Evolutionary conservation across 192 early-diverging fungal genomes (phyloP), one percentile per base, ranked within the genome.

Genomic region (Coemansia sp.): DNA sequence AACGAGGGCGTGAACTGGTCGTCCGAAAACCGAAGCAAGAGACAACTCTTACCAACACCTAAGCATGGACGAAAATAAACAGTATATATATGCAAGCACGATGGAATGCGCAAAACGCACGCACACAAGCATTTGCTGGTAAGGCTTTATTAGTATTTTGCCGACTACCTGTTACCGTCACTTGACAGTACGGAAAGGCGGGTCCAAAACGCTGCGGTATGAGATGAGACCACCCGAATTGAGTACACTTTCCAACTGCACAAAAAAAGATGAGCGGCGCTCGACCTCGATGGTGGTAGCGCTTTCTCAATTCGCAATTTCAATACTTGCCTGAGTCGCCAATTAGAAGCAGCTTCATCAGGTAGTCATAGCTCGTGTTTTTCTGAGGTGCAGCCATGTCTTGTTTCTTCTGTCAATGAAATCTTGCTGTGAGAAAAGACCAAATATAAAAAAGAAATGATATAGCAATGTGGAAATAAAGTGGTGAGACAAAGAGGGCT

Each of bases 1-100:
- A 98, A 99, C 40, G 94, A 96, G 32, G 97, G 97, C 31, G 97
- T 98, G 76, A 99, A 99, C 57, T 94, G 95, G 85, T 99, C 96
- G 83, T 99, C 96, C 64, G 93, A 95, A 82, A 99, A 99, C 50
- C 97, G 93, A 34, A 99, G 87, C 30, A 99, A 87, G 38, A 99
- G 83, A 78, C 97, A 98, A 66, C 89, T 91, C 85, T 99, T 99
- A 48, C 97, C 97, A 65, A 82, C 80, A 52, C 80, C 80, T 82
- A 76, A 36, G 60, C 6, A 11, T 14, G 10, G 22, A 36, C 22
- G 8, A 40, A 38, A 61, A 14, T n/a, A n/a, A n/a, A n/a, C n/a
- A n/a, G n/a, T n/a, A n/a, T n/a, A n/a, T n/a, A n/a, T n/a, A n/a
- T n/a, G n/a, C n/a, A n/a, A n/a, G n/a, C n/a, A n/a, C n/a, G n/a